Evolutionary conservation across 2,329 filamentous ascomycete genomes (phyloP).

Genomic region (Venturia nashicola): DNA sequence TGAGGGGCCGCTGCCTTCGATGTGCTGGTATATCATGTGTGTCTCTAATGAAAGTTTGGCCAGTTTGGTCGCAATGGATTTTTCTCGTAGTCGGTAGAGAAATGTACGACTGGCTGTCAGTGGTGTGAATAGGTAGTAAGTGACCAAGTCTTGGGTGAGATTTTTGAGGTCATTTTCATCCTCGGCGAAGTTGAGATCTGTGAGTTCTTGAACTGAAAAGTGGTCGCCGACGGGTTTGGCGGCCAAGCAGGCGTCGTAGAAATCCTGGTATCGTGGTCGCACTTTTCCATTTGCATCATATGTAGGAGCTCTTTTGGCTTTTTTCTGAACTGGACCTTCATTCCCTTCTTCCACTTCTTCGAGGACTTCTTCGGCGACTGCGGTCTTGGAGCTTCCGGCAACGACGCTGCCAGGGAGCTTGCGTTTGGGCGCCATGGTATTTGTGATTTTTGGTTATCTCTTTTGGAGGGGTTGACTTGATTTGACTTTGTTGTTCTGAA

Average conservation of each 20-base stretch:
- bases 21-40: conserved; percentile 73
- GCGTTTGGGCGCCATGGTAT: not conserved
- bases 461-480: not conserved
- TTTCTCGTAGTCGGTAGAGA: not conserved
- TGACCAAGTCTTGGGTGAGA: conserved; percentile 3
- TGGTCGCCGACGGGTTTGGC: conserved; percentile 4
- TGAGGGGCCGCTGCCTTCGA: conserved; percentile 72
- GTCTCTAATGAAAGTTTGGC: conserved; percentile 44
- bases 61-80: conserved; percentile 6
- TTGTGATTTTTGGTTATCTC: not conserved
- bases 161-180: conserved; percentile 4
- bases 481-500: not conserved
- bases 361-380: not conserved
- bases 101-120: not conserved
- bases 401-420: not conserved
- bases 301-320: not conserved
- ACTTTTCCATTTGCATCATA: not conserved
- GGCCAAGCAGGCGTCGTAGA: conserved; percentile 10
- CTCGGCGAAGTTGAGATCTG: not conserved
- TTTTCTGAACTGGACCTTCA: not conserved
- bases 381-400: not conserved
- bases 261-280: not conserved
- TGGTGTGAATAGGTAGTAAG: conserved; percentile 2
- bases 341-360: not conserved
- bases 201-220: conserved; percentile 9